These are phyloP conservation scores for Microdochium trichocladiopsis DNA, from an alignment of 2,329 filamentous ascomycete species.

Conservation along the genomic window DNA sequence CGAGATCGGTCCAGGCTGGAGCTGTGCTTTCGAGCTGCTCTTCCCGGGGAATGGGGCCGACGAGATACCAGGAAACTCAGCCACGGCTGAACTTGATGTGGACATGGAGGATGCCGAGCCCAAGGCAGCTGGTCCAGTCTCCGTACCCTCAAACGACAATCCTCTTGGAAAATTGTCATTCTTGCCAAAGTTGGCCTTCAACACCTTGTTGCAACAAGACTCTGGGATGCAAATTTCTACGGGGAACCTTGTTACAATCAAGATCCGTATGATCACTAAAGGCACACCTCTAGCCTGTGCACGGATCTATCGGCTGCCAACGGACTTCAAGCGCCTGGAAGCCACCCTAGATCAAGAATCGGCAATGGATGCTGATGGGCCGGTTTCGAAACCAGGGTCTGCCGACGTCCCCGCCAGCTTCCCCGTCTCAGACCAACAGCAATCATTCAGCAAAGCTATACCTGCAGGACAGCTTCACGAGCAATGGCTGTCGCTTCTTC, in stretches of 20 bases:
- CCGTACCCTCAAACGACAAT: conserved; percentile 2
- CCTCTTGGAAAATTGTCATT: conserved; percentile 24
- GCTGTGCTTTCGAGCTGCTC: conserved; percentile 76
- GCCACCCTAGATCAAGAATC: conserved; percentile 8
- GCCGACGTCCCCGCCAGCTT: not conserved
- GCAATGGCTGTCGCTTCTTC: conserved; percentile 13
- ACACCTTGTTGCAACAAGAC: conserved; percentile 18
- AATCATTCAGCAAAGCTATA: conserved; percentile 9
- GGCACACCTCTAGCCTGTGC: conserved; percentile 68
- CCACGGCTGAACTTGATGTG: conserved; percentile 10
- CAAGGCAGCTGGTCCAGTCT: conserved; percentile 4
- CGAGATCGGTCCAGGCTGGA: conserved; percentile 75
- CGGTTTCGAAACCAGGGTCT: conserved; percentile 21
- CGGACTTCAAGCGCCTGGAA: conserved; percentile 7
- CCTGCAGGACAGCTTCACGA: conserved; percentile 1
- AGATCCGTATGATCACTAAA: conserved; percentile 59
- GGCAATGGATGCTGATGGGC: not conserved
- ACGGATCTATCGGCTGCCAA: conserved; percentile 81
- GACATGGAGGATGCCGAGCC: conserved; percentile 4
- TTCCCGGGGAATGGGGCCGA: conserved; percentile 29
- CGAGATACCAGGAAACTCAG: conserved; percentile 7
- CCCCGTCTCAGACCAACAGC: conserved; percentile 5
- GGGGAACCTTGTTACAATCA: conserved; percentile 49
- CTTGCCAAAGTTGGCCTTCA: conserved; percentile 29
- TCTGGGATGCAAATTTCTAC: conserved; percentile 17